These are phyloP conservation scores for Kokia cookei DNA, from an alignment of 441 rosid genomes.

Conservation along the genomic window DNA sequence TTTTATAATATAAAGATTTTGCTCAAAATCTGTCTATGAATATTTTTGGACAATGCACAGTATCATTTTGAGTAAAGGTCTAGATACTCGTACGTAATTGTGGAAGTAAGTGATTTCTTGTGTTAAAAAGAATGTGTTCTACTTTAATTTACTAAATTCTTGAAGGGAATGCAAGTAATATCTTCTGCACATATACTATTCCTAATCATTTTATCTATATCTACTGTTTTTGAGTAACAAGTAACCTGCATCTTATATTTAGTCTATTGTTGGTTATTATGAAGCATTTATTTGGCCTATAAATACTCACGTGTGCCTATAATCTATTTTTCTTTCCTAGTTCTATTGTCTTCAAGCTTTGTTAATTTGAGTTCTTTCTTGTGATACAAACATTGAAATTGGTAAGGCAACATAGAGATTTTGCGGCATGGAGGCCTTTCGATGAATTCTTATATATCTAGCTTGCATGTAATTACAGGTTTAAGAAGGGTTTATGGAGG, in stretches of 20 bases:
- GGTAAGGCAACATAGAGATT: neutral
- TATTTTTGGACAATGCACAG: neutral
- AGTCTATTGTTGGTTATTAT: neutral
- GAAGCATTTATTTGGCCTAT: neutral
- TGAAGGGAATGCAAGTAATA: neutral
- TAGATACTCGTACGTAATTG: neutral
- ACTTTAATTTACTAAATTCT: neutral
- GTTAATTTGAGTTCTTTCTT: neutral
- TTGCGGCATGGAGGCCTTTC: neutral
- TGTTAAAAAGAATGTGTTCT: neutral
- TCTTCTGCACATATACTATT: neutral
- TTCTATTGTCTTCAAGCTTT: neutral
- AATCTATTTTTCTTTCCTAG: neutral
- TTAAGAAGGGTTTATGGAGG: slow-evolving; percentile 86
- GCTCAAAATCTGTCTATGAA: neutral
- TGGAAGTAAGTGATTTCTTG: neutral
- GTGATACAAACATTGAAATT: neutral
- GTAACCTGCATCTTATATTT: neutral
- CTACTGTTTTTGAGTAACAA: neutral
- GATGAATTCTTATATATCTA: neutral
- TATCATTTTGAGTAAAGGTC: neutral
- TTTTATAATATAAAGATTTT: neutral
- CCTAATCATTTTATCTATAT: neutral
- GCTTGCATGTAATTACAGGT: slow-evolving; percentile 38
- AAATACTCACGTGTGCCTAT: neutral